Conservation (phyloP, 495 filamentous ascomycete genomes). For the Podospora pseudopauciseta region DNA sequence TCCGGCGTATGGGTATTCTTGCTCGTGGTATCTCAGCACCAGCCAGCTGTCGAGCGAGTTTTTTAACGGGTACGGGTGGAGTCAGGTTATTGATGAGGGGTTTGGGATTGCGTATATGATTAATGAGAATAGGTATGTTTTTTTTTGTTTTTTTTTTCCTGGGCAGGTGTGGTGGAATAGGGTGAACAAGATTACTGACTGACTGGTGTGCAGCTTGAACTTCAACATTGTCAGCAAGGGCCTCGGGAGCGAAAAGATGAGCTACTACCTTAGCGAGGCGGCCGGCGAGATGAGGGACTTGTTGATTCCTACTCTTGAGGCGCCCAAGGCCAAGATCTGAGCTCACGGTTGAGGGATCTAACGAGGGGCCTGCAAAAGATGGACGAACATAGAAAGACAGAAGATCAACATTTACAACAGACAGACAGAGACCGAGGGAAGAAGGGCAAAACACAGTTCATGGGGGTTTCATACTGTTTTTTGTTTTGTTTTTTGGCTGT, state of each 20-base stretch:
- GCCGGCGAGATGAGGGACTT: slow-evolving; percentile 87
- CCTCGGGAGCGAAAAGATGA: slow-evolving; percentile 87
- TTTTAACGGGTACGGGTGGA: slow-evolving; percentile 99
- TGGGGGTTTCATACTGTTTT: background rate
- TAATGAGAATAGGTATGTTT: slow-evolving; percentile 76
- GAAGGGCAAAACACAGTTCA: too few relatives aligned
- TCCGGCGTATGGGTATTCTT: slow-evolving; percentile 77
- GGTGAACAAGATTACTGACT: too few relatives aligned
- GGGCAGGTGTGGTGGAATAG: background rate
- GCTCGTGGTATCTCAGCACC: slow-evolving; percentile 84
- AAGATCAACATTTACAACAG: background rate
- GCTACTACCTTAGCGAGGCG: slow-evolving; percentile 89
- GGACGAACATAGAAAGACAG: too few relatives aligned
- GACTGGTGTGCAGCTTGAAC: slow-evolving; percentile 62
- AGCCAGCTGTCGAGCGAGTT: slow-evolving; percentile 85
- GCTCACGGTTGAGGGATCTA: too few relatives aligned
- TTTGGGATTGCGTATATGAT: slow-evolving; percentile 99
- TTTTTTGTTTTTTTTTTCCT: background rate
- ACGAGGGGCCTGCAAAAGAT: too few relatives aligned
- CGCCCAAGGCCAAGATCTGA: slow-evolving; percentile 88
- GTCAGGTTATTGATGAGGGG: slow-evolving; percentile 93
- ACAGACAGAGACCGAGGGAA: too few relatives aligned
- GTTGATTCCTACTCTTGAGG: slow-evolving; percentile 74
- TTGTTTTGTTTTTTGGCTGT: background rate
- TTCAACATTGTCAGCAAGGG: slow-evolving; percentile 98